A percentile compares a stretch with the other conserved stretches of the same genome.
Conservation (phyloP, 306 rosid species). For the Cucurbita pepo region DNA sequence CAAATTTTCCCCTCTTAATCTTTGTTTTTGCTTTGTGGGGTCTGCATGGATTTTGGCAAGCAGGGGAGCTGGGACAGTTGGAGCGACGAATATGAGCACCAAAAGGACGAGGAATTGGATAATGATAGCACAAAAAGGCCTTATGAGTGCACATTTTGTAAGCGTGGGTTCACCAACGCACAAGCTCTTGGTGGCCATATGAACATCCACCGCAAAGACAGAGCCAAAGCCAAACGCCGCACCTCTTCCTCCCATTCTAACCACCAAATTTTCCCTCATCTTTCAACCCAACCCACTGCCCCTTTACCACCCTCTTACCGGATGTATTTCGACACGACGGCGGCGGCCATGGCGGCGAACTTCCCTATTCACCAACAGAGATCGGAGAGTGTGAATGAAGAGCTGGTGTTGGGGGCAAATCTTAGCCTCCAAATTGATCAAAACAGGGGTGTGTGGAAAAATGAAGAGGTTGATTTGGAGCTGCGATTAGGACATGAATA, state of each 20-base stretch:
- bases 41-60: slow-evolving; percentile 27
- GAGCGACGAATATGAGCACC: slow-evolving; percentile 36
- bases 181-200: slow-evolving; percentile 94
- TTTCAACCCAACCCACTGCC: not conserved
- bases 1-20: not conserved
- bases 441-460: slow-evolving; percentile 13
- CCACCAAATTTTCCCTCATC: not conserved
- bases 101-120: not conserved
- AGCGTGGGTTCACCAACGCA: slow-evolving; percentile 88
- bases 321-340: slow-evolving; percentile 20
- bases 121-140: slow-evolving; percentile 26
- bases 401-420: slow-evolving; percentile 34
- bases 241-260: not conserved
- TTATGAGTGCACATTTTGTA: slow-evolving; percentile 80
- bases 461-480: slow-evolving; percentile 69
- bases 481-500: slow-evolving; percentile 73
- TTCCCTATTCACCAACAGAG: slow-evolving; percentile 15
- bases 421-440: slow-evolving; percentile 51
- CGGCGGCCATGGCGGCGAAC: slow-evolving; percentile 10
- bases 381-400: slow-evolving; percentile 25
- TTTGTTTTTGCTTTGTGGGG: not conserved
- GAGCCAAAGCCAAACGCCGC: slow-evolving; percentile 48
- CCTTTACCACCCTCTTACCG: not conserved
- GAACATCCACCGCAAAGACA: slow-evolving; percentile 80
- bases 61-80: slow-evolving; percentile 30